phyloP scores from a whole-genome alignment of 495 filamentous ascomycete genomes.

The Lophium mytilinum region DNA sequence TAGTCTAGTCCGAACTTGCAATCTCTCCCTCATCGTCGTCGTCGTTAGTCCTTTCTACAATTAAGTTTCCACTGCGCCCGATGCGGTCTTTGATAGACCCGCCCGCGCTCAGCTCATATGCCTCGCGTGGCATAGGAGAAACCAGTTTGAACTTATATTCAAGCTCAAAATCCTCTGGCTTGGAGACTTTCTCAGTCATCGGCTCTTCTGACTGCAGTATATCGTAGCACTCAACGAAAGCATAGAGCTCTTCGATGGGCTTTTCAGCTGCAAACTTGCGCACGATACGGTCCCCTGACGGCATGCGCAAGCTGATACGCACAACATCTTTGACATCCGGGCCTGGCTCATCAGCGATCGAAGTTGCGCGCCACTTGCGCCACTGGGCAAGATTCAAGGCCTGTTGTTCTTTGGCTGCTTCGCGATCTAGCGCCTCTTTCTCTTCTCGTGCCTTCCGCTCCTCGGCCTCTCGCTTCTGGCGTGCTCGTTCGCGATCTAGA shows the following conservation, averaged over 20 bases:
- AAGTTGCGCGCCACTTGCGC: slow-evolving; percentile 69
- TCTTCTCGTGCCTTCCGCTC: slow-evolving; percentile 56
- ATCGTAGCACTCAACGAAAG: slow-evolving; percentile 90
- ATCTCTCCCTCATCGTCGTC: slow-evolving; percentile 40
- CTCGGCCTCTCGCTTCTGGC: slow-evolving; percentile 64
- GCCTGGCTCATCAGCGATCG: slow-evolving; percentile 59
- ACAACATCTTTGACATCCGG: slow-evolving; percentile 57
- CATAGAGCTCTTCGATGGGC: slow-evolving; percentile 81
- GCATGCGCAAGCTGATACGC: slow-evolving; percentile 75
- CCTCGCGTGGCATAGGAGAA: slow-evolving; percentile 70
- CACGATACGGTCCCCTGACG: slow-evolving; percentile 62
- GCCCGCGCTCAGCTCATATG: slow-evolving; percentile 58
- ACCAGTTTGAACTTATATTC: slow-evolving; percentile 74
- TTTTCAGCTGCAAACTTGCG: slow-evolving; percentile 59
- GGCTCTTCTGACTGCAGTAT: slow-evolving; percentile 39
- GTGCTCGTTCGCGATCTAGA: slow-evolving; percentile 72
- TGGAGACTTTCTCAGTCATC: slow-evolving; percentile 30
- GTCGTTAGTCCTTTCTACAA: slow-evolving; percentile 66
- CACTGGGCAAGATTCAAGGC: slow-evolving; percentile 58
- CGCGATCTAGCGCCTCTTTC: slow-evolving; percentile 53
- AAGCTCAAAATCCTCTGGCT: slow-evolving; percentile 66
- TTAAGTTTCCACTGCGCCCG: slow-evolving; percentile 76
- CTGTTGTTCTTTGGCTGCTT: slow-evolving; percentile 52
- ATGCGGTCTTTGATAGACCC: slow-evolving; percentile 62
- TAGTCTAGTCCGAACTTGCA: neutral